A percentile compares a stretch with the other conserved stretches of the same genome.
Evolutionary conservation across 345 rosid species (phyloP).

Genomic region (Leavenworthia alabamica): DNA sequence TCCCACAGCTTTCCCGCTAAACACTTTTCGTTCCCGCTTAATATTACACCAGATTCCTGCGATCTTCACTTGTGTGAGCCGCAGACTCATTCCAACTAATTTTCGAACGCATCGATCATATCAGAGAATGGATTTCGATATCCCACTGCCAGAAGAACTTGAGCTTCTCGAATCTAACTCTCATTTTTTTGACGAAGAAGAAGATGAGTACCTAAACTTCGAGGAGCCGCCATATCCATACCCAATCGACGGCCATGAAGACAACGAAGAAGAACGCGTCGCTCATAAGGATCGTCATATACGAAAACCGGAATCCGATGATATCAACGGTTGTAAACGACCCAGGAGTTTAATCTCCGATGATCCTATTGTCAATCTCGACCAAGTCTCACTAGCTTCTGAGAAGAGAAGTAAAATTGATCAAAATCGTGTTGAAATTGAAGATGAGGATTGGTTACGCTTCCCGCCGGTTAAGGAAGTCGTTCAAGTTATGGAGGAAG

Average conservation of each 20-base stretch:
- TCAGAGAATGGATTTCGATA: slow-evolving; percentile 52
- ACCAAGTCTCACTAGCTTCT: slow-evolving; percentile 11
- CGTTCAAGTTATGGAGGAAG: background rate
- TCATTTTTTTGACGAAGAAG: slow-evolving; percentile 39
- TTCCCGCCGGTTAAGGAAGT: slow-evolving; percentile 39
- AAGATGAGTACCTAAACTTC: slow-evolving; percentile 29
- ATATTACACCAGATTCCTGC: slow-evolving; percentile 16
- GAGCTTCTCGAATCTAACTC: slow-evolving; percentile 81
- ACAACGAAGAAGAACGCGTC: slow-evolving; percentile 13
- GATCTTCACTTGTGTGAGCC: background rate
- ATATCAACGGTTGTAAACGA: slow-evolving; percentile 44
- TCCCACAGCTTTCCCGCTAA: slow-evolving; percentile 23
- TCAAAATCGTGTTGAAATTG: slow-evolving; percentile 6
- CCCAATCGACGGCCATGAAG: slow-evolving; percentile 29
- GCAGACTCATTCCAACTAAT: background rate
- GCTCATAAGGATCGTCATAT: slow-evolving; percentile 15
- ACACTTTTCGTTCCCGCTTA: slow-evolving; percentile 19
- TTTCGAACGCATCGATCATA: background rate
- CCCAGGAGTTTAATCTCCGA: slow-evolving; percentile 29
- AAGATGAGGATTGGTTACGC: slow-evolving; percentile 64
- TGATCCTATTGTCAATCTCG: slow-evolving; percentile 24
- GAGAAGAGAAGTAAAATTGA: slow-evolving; percentile 53
- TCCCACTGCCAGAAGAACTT: slow-evolving; percentile 80
- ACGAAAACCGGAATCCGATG: slow-evolving; percentile 22
- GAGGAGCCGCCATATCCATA: slow-evolving; percentile 31